Evolutionary conservation across 768 basidiomycete genomes (phyloP), one percentile per base, ranked within the genome.

Genomic region (Porphyrellus cyaneotinctus): DNA sequence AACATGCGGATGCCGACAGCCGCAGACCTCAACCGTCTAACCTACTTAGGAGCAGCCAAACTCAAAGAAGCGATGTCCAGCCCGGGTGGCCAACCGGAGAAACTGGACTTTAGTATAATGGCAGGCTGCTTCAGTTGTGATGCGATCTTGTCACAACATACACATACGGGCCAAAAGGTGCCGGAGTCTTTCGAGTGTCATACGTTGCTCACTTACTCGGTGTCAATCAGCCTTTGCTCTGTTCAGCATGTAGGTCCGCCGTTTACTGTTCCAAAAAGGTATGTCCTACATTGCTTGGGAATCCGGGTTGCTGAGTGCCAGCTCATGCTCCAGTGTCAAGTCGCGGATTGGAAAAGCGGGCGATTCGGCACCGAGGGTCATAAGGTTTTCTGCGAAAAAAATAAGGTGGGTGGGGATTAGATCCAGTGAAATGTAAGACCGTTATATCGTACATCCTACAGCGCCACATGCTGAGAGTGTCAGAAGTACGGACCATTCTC

Each of bases 381-480:
- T 48, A 72, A 71, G 41, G 26, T 53, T 26, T 64, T 73, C 30
- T 74, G 73, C 47, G 54, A 64, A 30, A 64, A 61, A 46, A 74
- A 75, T 49, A 70, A 65, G 64, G 70, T 69, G 30, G 12, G 61
- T 55, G 44, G 38, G 37, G 18, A 36, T 52, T 13, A 36, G 35
- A 43, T 30, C 43, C 24, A 33, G 30, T 22, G 33, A 43, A 38
- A 20, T 43, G 26, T 24, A 18, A 23, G 37, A 32, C 18, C 26
- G 13, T 51, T 10, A 47, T 43, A 23, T 51, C 42, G 30, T 20
- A 12, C 47, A 38, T 28, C 15, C 8, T 11, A 51, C 41, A 75
- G 73, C 58, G 65, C 52, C 69, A 75, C 50, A 75, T 75, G 74
- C 47, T 67, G 45, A 68, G 61, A 49, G 63, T 71, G 6, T 56